Evolutionary conservation across 2,329 filamentous ascomycete genomes (phyloP), one percentile per base, ranked within the genome.

Genomic region (Elsinoe batatas): DNA sequence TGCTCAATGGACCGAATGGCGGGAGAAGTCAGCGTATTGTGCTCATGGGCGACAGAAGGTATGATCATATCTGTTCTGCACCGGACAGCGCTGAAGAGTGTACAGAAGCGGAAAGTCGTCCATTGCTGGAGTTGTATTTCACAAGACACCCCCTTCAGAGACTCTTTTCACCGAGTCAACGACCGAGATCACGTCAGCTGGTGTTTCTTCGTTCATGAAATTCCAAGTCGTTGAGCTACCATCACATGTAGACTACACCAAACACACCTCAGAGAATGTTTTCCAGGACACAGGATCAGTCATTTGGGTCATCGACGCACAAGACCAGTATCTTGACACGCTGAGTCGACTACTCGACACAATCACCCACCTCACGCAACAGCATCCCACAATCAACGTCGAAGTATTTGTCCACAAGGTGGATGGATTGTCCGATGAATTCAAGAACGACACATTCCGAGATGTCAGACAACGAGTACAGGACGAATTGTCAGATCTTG

Each of bases 371-470:
- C 81, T 98, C 1, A 88, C 95, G 67, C 83, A 89, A 61, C 83
- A 82, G 58, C 96, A 95, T 67, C 91, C 91, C 1, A 85, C 88
- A 67, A 93, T 97, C 72, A 95, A 96, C 70, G 87, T 98, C 61
- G 91, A 97, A 68, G 91, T 98, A 51, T 97, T 98, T 71, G 95
- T 98, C 64, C 93, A 98, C 79, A 98, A 98, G 71, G 91, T 96
- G 33, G 93, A 98, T 68, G 91, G 91, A n/a, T 78, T 98, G 13
- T 93, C 88, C 26, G 93, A 97, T 62, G 93, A 98, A 70, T 97
- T 93, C 76, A 91, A 93, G 67, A 83, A 91, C 57, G 93, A 98
- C 65, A 95, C 94, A 15, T 93, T 95, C 74, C 86, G 93, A 58
- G 93, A 98, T 71, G 95, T 98, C 60, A 91, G 91, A 53, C 94